Percentiles rank a stretch among this genome's conserved stretches.
These are phyloP conservation scores for Acacia crassicarpa DNA, from an alignment of 306 rosid genomes.

Conservation along the genomic window DNA sequence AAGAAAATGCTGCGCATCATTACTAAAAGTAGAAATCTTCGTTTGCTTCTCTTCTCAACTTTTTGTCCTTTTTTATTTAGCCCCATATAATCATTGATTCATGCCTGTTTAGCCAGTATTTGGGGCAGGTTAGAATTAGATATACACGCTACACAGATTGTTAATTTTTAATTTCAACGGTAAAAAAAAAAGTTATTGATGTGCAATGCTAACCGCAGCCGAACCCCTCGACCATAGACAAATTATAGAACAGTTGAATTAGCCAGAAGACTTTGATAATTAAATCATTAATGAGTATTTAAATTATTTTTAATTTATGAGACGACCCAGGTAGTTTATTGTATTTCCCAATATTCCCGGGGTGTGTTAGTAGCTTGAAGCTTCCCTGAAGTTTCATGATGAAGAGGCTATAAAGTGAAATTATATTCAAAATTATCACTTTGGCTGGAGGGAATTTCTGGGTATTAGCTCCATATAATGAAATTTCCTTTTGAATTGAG, in stretches of 20 bases:
- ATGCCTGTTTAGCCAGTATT: not conserved
- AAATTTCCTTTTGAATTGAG: constrained; percentile 35
- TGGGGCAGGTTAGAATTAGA: not conserved
- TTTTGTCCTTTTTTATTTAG: not conserved
- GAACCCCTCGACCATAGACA: constrained; percentile 3
- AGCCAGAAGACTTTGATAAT: not conserved
- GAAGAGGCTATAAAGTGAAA: not conserved
- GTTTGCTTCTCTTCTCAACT: not conserved
- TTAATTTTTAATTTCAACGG: not conserved
- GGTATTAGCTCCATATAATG: constrained; percentile 18
- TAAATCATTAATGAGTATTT: not conserved
- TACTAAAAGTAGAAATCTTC: not conserved
- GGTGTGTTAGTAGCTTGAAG: not conserved
- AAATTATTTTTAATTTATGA: not conserved
- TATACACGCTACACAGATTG: not conserved
- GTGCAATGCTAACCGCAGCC: constrained; percentile 1
- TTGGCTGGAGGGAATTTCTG: constrained; percentile 40
- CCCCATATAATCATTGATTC: not conserved
- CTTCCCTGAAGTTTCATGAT: constrained; percentile 22
- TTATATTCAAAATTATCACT: not conserved
- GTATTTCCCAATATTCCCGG: not conserved
- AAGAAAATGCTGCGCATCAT: constrained; percentile 31
- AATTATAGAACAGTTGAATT: not conserved
- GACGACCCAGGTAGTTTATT: not conserved
- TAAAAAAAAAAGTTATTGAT: not conserved